phyloP scores from a whole-genome alignment of 2,329 filamentous ascomycete genomes.

The Alternaria longipes region DNA sequence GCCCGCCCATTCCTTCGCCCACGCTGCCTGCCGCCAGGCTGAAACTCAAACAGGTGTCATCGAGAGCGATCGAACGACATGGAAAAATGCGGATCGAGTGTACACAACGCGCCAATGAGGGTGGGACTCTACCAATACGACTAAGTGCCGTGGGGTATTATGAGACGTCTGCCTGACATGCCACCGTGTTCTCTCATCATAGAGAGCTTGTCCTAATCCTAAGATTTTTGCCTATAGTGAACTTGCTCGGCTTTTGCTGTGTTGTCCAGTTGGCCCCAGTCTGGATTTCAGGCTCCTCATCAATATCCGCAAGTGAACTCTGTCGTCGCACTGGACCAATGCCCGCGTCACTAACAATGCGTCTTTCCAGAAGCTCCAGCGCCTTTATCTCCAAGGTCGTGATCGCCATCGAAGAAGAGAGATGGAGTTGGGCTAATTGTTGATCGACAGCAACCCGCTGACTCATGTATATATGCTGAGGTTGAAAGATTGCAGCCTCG shows the following conservation, averaged over 20 bases:
- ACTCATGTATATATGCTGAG: conserved; percentile 11
- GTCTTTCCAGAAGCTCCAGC: conserved; percentile 18
- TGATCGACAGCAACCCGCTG: conserved; percentile 3
- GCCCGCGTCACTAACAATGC: conserved; percentile 28
- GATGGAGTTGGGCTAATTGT: conserved; percentile 30
- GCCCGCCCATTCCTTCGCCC: background rate
- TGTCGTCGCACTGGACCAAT: conserved; percentile 2
- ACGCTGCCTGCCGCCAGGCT: background rate
- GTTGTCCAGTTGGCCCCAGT: conserved; percentile 17
- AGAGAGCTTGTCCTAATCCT: conserved; percentile 29
- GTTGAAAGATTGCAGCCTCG: conserved; percentile 36
- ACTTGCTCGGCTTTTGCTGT: conserved; percentile 9
- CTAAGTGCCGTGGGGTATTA: conserved; percentile 5
- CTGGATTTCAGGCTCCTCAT: conserved; percentile 8
- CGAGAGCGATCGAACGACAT: conserved; percentile 8
- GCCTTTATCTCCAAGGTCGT: conserved; percentile 15
- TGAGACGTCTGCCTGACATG: conserved; percentile 3
- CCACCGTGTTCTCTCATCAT: conserved; percentile 20
- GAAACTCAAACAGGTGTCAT: background rate
- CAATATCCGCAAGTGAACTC: conserved; percentile 3
- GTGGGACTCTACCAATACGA: conserved; percentile 2
- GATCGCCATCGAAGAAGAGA: conserved; percentile 22
- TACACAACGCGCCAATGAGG: conserved; percentile 8
- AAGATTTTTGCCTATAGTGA: background rate
- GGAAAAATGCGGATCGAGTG: conserved; percentile 6